Evolutionary conservation across 2,329 filamentous ascomycete species (phyloP), one percentile per base, ranked within the genome.

Genomic region (Beauveria sp.): DNA sequence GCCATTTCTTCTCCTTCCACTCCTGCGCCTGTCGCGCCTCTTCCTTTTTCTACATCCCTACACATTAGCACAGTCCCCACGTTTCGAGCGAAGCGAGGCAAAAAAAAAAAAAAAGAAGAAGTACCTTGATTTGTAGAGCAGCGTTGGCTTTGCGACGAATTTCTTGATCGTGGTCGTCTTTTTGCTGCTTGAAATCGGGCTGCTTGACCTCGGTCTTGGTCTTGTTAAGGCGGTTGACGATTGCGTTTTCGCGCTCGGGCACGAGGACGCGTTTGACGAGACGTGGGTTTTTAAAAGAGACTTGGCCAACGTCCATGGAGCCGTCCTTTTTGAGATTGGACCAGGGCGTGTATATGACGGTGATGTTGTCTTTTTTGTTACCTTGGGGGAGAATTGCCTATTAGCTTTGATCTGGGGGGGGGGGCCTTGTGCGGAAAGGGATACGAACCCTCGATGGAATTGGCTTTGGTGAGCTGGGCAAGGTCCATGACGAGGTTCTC

Each of bases 341-440:
- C 92, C 95, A 98, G 7, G 95, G 95, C 5, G 95, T 99, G 78
- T 99, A 99, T 71, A 99, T 96, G 71, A 99, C 76, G 18, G 92
- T 96, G 69, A 99, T 81, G 76, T 98, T 98, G 75, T 98, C 93
- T 75, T 97, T 98, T 77, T 99, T 99, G 80, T 99, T 99, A 66
- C 95, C 90, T 28, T 28, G 2, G 8, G 28, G 2, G 28, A 8
- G 9, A 28, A 28, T 28, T 28, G 7, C 7, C 2, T 28, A 2
- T 28, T 2, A 28, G 28, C 7, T 28, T 7, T 28, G 28, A 28
- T 28, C 22, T 24, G 22, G 22, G 22, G 22, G 22, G 22, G 22
- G 22, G 22, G 22, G 2, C 22, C 22, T 28, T 20, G 12, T 31
- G 48, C 52, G 24, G 60, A 65, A 5, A 6, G 1, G 73, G 64